A percentile compares a stretch with the other conserved stretches of the same genome.
Conservation (phyloP, 805 yeast species). For the Metschnikowia orientalis region DNA sequence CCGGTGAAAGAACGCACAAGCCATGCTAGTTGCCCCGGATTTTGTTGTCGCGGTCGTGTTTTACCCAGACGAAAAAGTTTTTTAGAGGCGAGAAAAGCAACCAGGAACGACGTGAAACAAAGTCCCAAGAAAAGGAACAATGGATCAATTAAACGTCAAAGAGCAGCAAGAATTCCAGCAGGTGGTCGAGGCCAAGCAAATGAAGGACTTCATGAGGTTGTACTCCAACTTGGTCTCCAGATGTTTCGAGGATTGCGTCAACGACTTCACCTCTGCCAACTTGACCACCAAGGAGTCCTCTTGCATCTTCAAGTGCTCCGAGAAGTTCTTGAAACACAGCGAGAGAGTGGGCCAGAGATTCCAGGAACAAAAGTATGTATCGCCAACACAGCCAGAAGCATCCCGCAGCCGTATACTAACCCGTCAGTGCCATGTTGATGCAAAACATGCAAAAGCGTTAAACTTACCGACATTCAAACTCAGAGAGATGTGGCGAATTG, state of each 20-base stretch:
- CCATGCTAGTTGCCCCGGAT: too few relatives aligned
- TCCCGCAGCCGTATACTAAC: constrained; percentile 33
- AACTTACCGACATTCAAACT: background rate
- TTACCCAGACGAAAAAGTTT: constrained; percentile 15
- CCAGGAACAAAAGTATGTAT: constrained; percentile 85
- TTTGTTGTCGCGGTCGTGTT: constrained; percentile 11
- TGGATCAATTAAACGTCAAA: constrained; percentile 93
- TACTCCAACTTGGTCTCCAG: constrained; percentile 94
- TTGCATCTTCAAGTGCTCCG: constrained; percentile 90
- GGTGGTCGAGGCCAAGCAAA: constrained; percentile 93
- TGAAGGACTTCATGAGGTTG: constrained; percentile 97
- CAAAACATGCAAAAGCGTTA: constrained; percentile 48
- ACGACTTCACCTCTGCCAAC: constrained; percentile 91
- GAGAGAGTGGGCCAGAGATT: constrained; percentile 98
- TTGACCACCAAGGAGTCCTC: constrained; percentile 79
- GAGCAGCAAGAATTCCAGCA: constrained; percentile 97
- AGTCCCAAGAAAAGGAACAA: constrained; percentile 27
- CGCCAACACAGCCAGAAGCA: too few relatives aligned
- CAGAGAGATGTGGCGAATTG: too few relatives aligned
- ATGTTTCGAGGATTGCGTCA: constrained; percentile 96
- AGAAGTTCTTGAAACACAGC: constrained; percentile 95
- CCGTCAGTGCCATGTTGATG: constrained; percentile 56
- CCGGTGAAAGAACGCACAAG: too few relatives aligned
- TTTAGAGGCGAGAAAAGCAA: constrained; percentile 10
- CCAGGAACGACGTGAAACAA: background rate